Conservation (phyloP, 1,284 basidiomycete genomes). For the Phenoliferia sp. region DNA sequence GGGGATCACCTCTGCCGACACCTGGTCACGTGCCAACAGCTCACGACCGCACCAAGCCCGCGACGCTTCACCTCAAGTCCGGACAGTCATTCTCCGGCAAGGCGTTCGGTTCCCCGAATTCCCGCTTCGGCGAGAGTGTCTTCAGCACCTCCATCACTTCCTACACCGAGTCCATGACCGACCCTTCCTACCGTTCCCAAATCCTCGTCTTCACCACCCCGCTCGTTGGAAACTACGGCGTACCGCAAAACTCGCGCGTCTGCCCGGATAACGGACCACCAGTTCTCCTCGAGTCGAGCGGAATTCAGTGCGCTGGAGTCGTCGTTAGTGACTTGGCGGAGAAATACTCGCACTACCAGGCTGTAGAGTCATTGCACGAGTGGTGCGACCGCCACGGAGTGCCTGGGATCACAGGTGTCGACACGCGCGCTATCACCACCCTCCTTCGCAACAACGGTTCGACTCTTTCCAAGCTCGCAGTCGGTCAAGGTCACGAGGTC, state of each 20-base stretch:
- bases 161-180: constrained; percentile 99
- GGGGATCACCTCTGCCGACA: background rate
- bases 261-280: constrained; percentile 66
- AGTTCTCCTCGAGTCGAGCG: constrained; percentile 73
- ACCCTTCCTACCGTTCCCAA: constrained; percentile 96
- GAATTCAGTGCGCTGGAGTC: constrained; percentile 86
- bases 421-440: constrained; percentile 92
- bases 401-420: constrained; percentile 92
- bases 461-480: constrained; percentile 83
- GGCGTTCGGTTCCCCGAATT: constrained; percentile 83
- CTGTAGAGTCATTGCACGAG: constrained; percentile 84
- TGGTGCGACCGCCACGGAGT: constrained; percentile 91
- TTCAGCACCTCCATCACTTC: constrained; percentile 99
- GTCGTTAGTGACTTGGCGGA: constrained; percentile 93
- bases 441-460: constrained; percentile 95
- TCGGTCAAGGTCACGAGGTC: constrained; percentile 67
- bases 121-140: constrained; percentile 93
- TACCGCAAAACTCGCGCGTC: constrained; percentile 63
- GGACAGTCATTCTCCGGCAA: constrained; percentile 86
- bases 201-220: constrained; percentile 98
- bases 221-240: constrained; percentile 97
- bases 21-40: constrained; percentile 16
- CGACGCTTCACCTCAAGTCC: constrained; percentile 85
- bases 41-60: constrained; percentile 52
- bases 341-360: constrained; percentile 89